phyloP scores from a whole-genome alignment of 1,139 yeast species.

The Blastobotrys elegans region DNA sequence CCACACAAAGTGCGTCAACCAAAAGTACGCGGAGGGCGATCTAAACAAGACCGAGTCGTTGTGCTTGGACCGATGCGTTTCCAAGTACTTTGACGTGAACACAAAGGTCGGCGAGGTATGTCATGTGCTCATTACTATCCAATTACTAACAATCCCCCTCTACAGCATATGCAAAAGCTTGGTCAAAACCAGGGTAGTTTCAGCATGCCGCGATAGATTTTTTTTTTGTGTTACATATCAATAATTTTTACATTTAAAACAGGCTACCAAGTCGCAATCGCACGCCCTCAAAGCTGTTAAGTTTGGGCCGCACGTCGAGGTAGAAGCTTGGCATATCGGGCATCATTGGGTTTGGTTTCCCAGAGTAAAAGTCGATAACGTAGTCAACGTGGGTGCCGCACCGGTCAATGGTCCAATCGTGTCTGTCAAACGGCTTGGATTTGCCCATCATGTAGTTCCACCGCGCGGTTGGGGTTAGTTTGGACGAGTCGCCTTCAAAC shows the following conservation, averaged over 20 bases:
- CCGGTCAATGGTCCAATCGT: slow-evolving; percentile 89
- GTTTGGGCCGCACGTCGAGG: slow-evolving; percentile 87
- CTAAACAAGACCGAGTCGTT: slow-evolving; percentile 79
- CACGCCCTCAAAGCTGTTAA: slow-evolving; percentile 74
- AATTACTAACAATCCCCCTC: slow-evolving; percentile 15
- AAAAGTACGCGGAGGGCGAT: slow-evolving; percentile 69
- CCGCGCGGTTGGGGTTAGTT: slow-evolving; percentile 86
- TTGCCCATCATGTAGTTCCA: slow-evolving; percentile 60
- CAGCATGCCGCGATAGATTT: slow-evolving; percentile 10
- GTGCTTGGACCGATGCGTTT: slow-evolving; percentile 95
- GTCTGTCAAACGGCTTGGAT: slow-evolving; percentile 87
- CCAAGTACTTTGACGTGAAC: slow-evolving; percentile 93
- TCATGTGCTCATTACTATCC: slow-evolving; percentile 2
- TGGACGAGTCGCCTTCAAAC: slow-evolving; percentile 83
- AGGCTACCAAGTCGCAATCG: slow-evolving; percentile 60
- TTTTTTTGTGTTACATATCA: neutral
- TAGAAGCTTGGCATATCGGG: slow-evolving; percentile 58
- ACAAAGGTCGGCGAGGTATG: slow-evolving; percentile 83
- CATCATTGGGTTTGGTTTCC: slow-evolving; percentile 45
- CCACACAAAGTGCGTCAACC: slow-evolving; percentile 75
- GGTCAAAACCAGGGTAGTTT: slow-evolving; percentile 23
- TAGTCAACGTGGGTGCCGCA: slow-evolving; percentile 83
- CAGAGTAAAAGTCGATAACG: slow-evolving; percentile 87
- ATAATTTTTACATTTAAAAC: slow-evolving; percentile 25
- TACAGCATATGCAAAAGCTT: slow-evolving; percentile 33